Percentiles rank a stretch among this genome's conserved stretches.
Evolutionary conservation across 768 basidiomycete species (phyloP).

Genomic region (Podaxis mareebaensis): DNA sequence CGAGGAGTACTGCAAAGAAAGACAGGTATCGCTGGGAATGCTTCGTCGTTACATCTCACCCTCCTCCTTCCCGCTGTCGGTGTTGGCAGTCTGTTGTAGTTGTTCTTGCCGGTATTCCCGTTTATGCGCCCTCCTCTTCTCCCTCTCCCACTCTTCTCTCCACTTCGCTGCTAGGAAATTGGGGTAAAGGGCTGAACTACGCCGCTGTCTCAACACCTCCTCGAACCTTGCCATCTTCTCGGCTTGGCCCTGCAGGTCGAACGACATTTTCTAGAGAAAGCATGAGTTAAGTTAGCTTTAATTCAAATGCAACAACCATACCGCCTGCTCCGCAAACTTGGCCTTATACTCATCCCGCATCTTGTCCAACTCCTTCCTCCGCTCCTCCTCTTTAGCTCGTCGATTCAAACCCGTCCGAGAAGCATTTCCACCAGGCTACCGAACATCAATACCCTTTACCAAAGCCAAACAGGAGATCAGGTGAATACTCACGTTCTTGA

Average conservation of each 20-base stretch:
- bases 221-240: constrained; percentile 68
- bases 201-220: constrained; percentile 48
- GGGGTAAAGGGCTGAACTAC: constrained; percentile 59
- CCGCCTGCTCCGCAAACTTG: constrained; percentile 56
- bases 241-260: constrained; percentile 58
- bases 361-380: constrained; percentile 63
- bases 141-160: constrained; percentile 52
- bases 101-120: constrained; percentile 26
- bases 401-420: constrained; percentile 40
- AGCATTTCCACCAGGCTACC: constrained; percentile 43
- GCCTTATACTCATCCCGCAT: constrained; percentile 71
- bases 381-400: constrained; percentile 62
- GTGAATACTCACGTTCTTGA: constrained; percentile 47
- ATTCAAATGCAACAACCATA: constrained; percentile 28
- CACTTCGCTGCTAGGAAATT: constrained; percentile 61
- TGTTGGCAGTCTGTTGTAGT: constrained; percentile 24
- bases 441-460: background rate
- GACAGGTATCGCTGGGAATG: background rate
- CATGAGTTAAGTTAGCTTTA: background rate
- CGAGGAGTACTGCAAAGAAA: background rate
- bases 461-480: background rate
- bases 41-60: constrained; percentile 32
- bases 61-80: constrained; percentile 38
- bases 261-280: constrained; percentile 40
- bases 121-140: constrained; percentile 34